These are phyloP conservation scores for Salvia rosmarinus DNA, from an alignment of 257 asterid species.

Conservation along the genomic window DNA sequence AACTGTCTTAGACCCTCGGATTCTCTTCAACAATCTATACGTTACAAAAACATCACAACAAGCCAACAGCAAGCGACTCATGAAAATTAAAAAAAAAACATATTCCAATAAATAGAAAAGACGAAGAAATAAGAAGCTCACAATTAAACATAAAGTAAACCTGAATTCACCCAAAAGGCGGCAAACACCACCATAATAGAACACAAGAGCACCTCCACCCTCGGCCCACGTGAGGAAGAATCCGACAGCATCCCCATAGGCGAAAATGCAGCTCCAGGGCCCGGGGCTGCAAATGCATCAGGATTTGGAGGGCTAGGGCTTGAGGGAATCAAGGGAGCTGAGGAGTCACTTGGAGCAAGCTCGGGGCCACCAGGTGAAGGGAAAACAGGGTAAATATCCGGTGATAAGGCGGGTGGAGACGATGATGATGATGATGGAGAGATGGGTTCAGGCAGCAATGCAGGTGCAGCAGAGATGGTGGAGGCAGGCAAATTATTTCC, in stretches of 20 bases:
- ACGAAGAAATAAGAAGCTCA: not conserved
- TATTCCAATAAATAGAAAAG: not conserved
- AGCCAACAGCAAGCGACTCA: not conserved
- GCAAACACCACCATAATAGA: slow-evolving; percentile 40
- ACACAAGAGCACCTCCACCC: slow-evolving; percentile 31
- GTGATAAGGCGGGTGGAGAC: slow-evolving; percentile 54
- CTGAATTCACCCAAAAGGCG: slow-evolving; percentile 42
- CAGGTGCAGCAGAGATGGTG: slow-evolving; percentile 84
- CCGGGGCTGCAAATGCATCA: slow-evolving; percentile 59
- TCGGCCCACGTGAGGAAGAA: slow-evolving; percentile 46
- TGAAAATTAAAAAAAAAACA: not conserved
- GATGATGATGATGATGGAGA: slow-evolving; percentile 56
- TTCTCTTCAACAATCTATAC: slow-evolving; percentile 28
- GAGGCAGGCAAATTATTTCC: slow-evolving; percentile 49
- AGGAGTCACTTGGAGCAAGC: slow-evolving; percentile 70
- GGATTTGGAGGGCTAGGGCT: slow-evolving; percentile 99
- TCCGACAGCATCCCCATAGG: slow-evolving; percentile 50
- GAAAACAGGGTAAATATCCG: slow-evolving; percentile 75
- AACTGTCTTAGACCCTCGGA: not conserved
- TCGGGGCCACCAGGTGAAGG: slow-evolving; percentile 77
- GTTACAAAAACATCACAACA: slow-evolving; percentile 22
- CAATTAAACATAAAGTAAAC: slow-evolving; percentile 5
- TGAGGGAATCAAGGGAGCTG: slow-evolving; percentile 76
- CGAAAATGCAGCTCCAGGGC: slow-evolving; percentile 53
- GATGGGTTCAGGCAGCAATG: slow-evolving; percentile 57